Conservation (phyloP, 2,329 filamentous ascomycete genomes). For the Fusarium mundagurra region DNA sequence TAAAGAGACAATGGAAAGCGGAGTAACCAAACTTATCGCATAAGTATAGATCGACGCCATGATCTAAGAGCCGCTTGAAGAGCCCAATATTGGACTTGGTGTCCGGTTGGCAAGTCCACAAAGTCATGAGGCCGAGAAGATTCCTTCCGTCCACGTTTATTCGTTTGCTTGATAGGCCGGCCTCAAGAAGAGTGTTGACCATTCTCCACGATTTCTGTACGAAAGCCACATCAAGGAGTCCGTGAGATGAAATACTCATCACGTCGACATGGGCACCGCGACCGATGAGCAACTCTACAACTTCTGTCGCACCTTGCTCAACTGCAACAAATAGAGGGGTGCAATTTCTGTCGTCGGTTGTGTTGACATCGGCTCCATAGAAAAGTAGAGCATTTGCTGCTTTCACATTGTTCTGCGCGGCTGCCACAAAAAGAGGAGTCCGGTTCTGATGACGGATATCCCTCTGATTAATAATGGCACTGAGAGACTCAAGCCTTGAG, state of each 20-base stretch:
- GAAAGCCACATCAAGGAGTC: not conserved
- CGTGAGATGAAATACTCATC: not conserved
- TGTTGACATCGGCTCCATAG: not conserved
- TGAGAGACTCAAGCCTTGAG: not conserved
- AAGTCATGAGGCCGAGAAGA: not conserved
- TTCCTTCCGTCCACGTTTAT: not conserved
- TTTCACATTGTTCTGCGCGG: not conserved
- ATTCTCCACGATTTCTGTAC: not conserved
- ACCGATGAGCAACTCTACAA: not conserved
- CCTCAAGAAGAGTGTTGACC: not conserved
- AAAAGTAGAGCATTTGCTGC: not conserved
- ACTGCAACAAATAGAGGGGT: not conserved
- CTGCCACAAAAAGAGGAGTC: not conserved
- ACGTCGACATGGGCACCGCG: not conserved
- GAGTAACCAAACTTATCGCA: not conserved
- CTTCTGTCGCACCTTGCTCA: not conserved
- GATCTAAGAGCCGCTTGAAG: not conserved
- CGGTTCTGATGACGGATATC: not conserved
- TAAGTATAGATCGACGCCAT: not conserved
- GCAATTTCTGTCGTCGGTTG: not conserved
- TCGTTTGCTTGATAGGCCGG: not conserved
- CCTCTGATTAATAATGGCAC: not conserved
- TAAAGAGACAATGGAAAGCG: not conserved
- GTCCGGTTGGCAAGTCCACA: not conserved
- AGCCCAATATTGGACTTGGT: not conserved